Evolutionary conservation across 352 stramenopile genomes (phyloP), one percentile per base, ranked within the genome.

Genomic region (Phytophthora megakarya): DNA sequence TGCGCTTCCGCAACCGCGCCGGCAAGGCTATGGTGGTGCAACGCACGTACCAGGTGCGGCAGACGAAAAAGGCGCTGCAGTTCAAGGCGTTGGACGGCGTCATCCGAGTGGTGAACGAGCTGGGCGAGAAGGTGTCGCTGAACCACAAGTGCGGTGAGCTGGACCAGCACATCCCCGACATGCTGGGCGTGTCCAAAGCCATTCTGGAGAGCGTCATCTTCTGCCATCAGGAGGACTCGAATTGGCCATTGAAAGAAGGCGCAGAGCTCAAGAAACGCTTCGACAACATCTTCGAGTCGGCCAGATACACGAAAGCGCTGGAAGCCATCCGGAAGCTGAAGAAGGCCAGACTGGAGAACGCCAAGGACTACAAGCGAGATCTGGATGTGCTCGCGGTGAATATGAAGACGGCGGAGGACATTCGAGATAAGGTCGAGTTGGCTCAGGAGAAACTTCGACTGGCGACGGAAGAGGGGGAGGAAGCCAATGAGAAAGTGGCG

Each of bases 121-220:
- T 90, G 21, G 96, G 95, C 1, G 84, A 98, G 64, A 91, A 96
- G 54, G 79, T 98, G 23, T 94, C 78, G 38, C 83, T 98, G 37
- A 95, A 70, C 37, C 94, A 98, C 71, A 99, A 99, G 70, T 99
- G 96, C 58, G 86, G 80, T 21, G 95, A 99, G 67, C 73, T 99
- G 16, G 96, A 99, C 72, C 84, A 86, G 28, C 87, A 97, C 49
- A 95, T 99, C 40, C 96, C 96, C 0, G 77, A 97, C 21, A 88
- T 99, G 58, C 80, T 99, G 23, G 97, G 97, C 11, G 97, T 99
- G 12, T 98, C 92, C 2, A 98, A 98, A 61, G 91, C 97, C 5
- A 99, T 99, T 46, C 69, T 99, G 8, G 97, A 99, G 53, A 98
- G 98, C 67, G 98, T 99, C 18, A 97, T 99, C 25, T 99, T 99